A percentile compares a stretch with the other conserved stretches of the same genome.
Conservation (phyloP, 2,329 filamentous ascomycete species). For the Colletotrichum incanum region DNA sequence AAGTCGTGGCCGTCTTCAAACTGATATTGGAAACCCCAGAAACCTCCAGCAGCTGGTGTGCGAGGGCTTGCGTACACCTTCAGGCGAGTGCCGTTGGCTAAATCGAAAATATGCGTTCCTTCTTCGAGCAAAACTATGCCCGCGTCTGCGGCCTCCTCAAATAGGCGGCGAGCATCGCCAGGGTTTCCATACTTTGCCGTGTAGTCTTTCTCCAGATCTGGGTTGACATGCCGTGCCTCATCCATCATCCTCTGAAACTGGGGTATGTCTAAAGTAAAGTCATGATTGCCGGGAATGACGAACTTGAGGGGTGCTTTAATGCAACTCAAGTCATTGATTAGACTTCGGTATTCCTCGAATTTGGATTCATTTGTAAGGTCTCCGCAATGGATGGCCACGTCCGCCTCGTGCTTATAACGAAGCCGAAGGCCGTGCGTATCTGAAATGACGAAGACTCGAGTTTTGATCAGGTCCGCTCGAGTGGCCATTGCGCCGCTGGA, state of each 20-base stretch:
- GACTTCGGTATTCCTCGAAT: conserved; percentile 55
- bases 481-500: background rate
- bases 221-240: background rate
- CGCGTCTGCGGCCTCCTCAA: conserved; percentile 25
- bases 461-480: conserved; percentile 48
- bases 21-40: conserved; percentile 62
- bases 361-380: conserved; percentile 64
- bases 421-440: conserved; percentile 53
- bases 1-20: conserved; percentile 49
- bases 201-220: conserved; percentile 26
- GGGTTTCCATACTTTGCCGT: conserved; percentile 54
- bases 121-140: conserved; percentile 57
- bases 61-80: conserved; percentile 63
- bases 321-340: conserved; percentile 55
- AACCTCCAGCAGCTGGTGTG: conserved; percentile 55
- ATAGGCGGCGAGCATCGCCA: conserved; percentile 52
- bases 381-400: conserved; percentile 67
- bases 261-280: conserved; percentile 58
- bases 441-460: conserved; percentile 56
- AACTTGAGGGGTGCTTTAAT: conserved; percentile 64
- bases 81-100: conserved; percentile 60
- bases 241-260: background rate
- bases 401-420: conserved; percentile 54
- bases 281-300: conserved; percentile 67
- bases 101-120: conserved; percentile 56